These are phyloP conservation scores for Citrus glauca DNA, from an alignment of 345 rosid genomes.

Conservation along the genomic window DNA sequence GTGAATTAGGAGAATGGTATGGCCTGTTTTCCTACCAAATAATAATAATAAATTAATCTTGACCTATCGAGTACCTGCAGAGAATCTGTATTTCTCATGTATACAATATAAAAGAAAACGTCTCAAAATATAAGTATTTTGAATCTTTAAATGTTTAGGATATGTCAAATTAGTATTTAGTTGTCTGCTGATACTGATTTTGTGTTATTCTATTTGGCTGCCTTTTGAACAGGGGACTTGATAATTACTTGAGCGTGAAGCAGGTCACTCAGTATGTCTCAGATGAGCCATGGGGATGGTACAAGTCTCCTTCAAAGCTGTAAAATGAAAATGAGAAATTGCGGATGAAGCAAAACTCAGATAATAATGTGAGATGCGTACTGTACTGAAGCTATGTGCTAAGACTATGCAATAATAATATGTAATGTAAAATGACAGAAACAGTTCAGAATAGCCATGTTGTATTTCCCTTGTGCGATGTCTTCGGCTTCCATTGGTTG, in stretches of 20 bases:
- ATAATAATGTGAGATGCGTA: not conserved
- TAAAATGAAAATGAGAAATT: slow-evolving; percentile 21
- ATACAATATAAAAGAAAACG: not conserved
- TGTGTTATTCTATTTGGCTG: not conserved
- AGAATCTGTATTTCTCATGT: not conserved
- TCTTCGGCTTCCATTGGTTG: not conserved
- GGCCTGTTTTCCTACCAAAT: slow-evolving; percentile 4
- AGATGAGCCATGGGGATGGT: slow-evolving; percentile 93
- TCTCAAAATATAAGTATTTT: not conserved
- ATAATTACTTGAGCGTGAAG: slow-evolving; percentile 85
- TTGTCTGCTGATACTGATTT: not conserved
- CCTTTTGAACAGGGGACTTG: slow-evolving; percentile 68
- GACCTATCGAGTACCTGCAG: not conserved
- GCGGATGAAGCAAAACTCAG: not conserved
- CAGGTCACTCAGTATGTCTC: slow-evolving; percentile 82
- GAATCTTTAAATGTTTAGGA: not conserved
- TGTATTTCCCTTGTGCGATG: not conserved
- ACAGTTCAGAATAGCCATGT: not conserved
- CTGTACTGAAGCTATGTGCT: not conserved
- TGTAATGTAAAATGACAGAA: not conserved
- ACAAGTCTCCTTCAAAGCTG: slow-evolving; percentile 70
- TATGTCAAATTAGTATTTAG: not conserved
- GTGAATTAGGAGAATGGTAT: slow-evolving; percentile 96
- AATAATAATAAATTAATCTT: not conserved
- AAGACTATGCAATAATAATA: not conserved